phyloP scores from a whole-genome alignment of 2,329 filamentous ascomycete genomes.

The Pseudogymnoascus sp. region DNA sequence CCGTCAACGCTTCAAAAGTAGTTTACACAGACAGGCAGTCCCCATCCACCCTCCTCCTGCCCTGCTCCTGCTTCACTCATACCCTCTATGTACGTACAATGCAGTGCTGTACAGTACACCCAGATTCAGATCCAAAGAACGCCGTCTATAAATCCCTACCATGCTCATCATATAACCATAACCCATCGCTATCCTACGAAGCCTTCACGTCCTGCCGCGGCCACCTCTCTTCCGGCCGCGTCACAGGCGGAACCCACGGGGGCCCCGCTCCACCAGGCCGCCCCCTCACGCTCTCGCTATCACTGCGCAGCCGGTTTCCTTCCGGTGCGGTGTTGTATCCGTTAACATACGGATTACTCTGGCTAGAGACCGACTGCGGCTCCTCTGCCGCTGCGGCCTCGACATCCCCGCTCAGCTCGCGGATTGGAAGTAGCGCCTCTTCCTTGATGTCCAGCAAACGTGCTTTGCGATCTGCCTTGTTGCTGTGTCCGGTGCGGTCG shows the following conservation, averaged over 20 bases:
- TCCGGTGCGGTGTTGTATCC: slow-evolving; percentile 12
- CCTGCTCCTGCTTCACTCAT: neutral
- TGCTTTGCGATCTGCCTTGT: slow-evolving; percentile 77
- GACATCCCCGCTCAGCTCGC: slow-evolving; percentile 8
- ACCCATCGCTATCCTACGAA: neutral
- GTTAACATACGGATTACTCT: slow-evolving; percentile 14
- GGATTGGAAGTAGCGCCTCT: slow-evolving; percentile 22
- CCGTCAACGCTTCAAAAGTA: neutral
- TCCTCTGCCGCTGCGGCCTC: slow-evolving; percentile 12
- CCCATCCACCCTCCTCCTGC: neutral
- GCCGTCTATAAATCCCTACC: slow-evolving; percentile 2
- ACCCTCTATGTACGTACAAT: neutral
- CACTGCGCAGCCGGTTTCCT: slow-evolving; percentile 12
- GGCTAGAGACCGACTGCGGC: slow-evolving; percentile 12
- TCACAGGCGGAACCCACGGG: neutral
- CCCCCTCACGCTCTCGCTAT: slow-evolving; percentile 9
- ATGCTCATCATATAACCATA: slow-evolving; percentile 9
- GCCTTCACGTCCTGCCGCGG: slow-evolving; percentile 1
- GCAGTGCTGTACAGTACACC: neutral
- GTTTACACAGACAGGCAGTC: neutral
- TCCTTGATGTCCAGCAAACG: slow-evolving; percentile 50
- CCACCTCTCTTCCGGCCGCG: neutral
- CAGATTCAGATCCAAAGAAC: slow-evolving; percentile 7
- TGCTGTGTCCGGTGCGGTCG: slow-evolving; percentile 81
- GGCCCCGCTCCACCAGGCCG: neutral